Base-by-base conservation (phyloP, 345 rosid species). In the Salix viminalis region DNA sequence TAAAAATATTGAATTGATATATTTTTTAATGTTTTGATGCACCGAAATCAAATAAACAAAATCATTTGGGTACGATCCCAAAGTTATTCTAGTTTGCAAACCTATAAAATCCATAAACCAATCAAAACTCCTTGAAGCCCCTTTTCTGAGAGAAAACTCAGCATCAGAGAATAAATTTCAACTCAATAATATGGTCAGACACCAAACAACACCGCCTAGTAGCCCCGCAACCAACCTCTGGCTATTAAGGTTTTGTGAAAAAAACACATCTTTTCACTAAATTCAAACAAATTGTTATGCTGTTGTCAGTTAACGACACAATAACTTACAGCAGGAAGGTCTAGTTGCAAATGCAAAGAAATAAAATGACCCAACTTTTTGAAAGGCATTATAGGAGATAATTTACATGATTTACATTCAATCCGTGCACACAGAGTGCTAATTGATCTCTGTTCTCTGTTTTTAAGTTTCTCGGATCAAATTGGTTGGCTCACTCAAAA, bases 401-500 rank as follows among this genome's bases (percentile, higher is more conserved):
- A 78, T 74, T 50, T 79, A 79, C 74, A 74, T 9, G 70, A 79
- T 79, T 69, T 79, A 79, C 82, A 79, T 52, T 74, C 64, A 58
- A 67, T 78, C 58, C 21, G 76, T 65, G 65, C 30, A 48, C 54
- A 37, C 39, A 41, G 14, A 18, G 64, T 72, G 77, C 69, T 32
- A 42, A 56, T 19, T 60, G 68, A 15, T 62, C 71, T n/a, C 32
- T 65, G 68, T 44, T 24, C 14, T 42, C 65, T 41, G 15, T 30
- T 61, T 36, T 70, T 44, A 77, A 4, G 71, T 46, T 41, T 85
- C 91, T 5, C 67, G 80, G 74, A 92, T 87, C 89, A 94, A 77
- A 82, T 94, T 94, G 37, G 90, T 81, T 0, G 97, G 97, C 81
- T 90, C 94, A 58, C 96, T 89, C 85, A 95, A 79, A 67, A 92